phyloP scores from a whole-genome alignment of 305 asterid species.

The Lippia alba region DNA sequence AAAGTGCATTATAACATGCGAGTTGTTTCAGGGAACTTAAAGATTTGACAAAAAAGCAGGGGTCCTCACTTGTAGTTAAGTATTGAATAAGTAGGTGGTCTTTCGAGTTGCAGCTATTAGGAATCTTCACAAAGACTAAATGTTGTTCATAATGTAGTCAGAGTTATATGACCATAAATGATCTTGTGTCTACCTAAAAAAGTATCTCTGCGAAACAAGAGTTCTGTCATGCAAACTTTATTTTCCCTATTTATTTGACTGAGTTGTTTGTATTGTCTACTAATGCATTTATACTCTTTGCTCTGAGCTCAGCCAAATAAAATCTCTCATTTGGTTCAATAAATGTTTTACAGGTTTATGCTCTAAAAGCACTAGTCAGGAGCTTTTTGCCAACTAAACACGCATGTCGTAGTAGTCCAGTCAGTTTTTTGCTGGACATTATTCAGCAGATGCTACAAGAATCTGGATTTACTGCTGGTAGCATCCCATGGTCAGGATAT shows the following conservation, averaged over 20 bases:
- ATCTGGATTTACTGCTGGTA: constrained; percentile 46
- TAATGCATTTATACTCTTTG: constrained; percentile 26
- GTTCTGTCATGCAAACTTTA: constrained; percentile 20
- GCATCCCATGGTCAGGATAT: constrained; percentile 61
- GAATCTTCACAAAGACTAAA: constrained; percentile 29
- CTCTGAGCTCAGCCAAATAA: constrained; percentile 29
- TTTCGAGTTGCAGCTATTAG: constrained; percentile 21
- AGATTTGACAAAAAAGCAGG: not conserved
- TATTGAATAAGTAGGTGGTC: constrained; percentile 9
- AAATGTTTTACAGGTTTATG: constrained; percentile 66
- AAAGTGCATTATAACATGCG: constrained; percentile 17
- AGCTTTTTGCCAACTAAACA: constrained; percentile 73
- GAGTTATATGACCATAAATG: constrained; percentile 23
- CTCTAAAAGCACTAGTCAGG: constrained; percentile 81
- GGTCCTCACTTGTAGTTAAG: not conserved
- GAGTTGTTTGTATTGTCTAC: constrained; percentile 8
- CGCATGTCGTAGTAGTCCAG: constrained; percentile 49
- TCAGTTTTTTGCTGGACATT: constrained; percentile 63
- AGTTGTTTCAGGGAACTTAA: constrained; percentile 3
- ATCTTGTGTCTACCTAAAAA: constrained; percentile 26
- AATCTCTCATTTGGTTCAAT: constrained; percentile 22
- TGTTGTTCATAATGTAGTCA: constrained; percentile 26
- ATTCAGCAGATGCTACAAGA: constrained; percentile 69
- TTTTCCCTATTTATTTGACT: constrained; percentile 6
- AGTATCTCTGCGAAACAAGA: constrained; percentile 22